Base-by-base conservation (phyloP, 257 asterid species). In the Craterostigma plantagineum region DNA sequence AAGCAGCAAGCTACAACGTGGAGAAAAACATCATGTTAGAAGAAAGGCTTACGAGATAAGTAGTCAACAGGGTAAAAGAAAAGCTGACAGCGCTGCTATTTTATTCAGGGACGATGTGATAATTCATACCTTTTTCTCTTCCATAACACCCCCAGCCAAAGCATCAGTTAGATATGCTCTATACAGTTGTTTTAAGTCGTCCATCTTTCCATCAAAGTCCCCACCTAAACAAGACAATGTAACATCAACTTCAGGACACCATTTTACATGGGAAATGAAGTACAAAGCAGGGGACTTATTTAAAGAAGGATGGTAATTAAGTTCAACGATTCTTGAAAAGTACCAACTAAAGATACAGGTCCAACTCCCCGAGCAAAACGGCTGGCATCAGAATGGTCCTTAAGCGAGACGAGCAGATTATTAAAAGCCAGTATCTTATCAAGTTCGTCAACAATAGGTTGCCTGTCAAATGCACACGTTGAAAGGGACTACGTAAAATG, bases 351-450 rank as follows among this genome's bases (percentile, higher is more conserved):
- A 48, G 94, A 68, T 44, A 83, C 50, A 18, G 94, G 91, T 38
- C 92, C 96, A 55, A 83, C 56, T 44, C 99, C 96, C 34, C 63
- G 62, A 63, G 99, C 94, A 62, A 79, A 90, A 60, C 63, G 73
- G 58, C 75, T 67, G 38, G 80, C 72, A 61, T 83, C 91, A 46
- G 96, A 68, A 63, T 83, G 94, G 63, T 59, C 71, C 63, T 62
- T 71, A 50, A 83, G 58, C 38, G 96, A 83, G 57, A 72, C 50
- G 45, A 90, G 69, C 62, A 65, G 63, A 69, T 69, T 64, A 66
- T 83, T 79, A 39, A 79, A 90, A 16, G 77, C 62, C 62, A 90
- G 65, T 38, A 79, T 60, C 75, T 72, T 77, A 46, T 80, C 77
- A 48, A 90, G 81, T 76, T 90, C 95, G 45, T 71, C 82, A 56